phyloP scores from a whole-genome alignment of 129 eudicot genomes.

The Centrapalus pauciflorus region DNA sequence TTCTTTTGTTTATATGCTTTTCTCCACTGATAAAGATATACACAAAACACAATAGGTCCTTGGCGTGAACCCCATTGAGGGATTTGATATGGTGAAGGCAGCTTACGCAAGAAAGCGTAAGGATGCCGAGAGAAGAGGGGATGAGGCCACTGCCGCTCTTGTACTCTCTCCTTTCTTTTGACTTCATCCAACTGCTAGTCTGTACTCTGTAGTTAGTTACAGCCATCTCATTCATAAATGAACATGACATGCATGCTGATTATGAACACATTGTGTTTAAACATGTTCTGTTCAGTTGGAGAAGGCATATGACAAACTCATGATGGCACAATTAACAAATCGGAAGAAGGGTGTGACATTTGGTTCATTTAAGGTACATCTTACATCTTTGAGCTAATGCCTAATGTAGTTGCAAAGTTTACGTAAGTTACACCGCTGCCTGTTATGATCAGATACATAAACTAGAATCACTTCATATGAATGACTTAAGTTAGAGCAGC shows the following conservation, averaged over 20 bases:
- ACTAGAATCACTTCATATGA: too few species aligned
- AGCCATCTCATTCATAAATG: too few species aligned
- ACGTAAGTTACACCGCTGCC: neutral
- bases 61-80: constrained; percentile 79
- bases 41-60: constrained; percentile 57
- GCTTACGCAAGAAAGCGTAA: constrained; percentile 67
- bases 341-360: constrained; percentile 80
- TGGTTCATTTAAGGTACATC: constrained; percentile 64
- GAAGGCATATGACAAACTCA: constrained; percentile 79
- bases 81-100: constrained; percentile 78
- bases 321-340: constrained; percentile 77
- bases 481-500: neutral
- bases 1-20: neutral
- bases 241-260: neutral
- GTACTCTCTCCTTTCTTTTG: constrained; percentile 28
- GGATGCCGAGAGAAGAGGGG: constrained; percentile 95
- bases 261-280: constrained; percentile 2
- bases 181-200: too few species aligned
- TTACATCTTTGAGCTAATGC: neutral
- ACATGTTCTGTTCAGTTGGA: constrained; percentile 55
- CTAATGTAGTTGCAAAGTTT: neutral
- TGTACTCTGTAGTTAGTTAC: too few species aligned
- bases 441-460: neutral
- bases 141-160: constrained; percentile 54
- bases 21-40: neutral